phyloP scores from a whole-genome alignment of 371 early-diverging fungal species.

The Mucor mucedo region DNA sequence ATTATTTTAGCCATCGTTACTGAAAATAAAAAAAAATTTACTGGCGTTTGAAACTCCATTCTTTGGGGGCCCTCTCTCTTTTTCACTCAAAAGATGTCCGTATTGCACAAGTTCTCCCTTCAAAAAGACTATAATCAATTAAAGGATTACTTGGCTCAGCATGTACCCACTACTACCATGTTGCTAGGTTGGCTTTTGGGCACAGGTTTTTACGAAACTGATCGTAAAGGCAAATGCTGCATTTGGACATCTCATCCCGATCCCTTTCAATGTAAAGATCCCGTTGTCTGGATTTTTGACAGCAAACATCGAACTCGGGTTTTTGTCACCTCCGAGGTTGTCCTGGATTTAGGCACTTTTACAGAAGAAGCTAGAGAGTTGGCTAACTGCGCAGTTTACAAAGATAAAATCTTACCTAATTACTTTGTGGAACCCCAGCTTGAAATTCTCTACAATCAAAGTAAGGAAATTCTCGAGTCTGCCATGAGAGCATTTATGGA shows the following conservation, averaged over 20 bases:
- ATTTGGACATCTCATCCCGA: constrained; percentile 16
- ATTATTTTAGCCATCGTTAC: background rate
- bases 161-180: constrained; percentile 5
- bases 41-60: background rate
- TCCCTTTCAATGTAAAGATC: constrained; percentile 11
- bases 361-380: background rate
- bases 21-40: background rate
- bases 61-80: background rate
- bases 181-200: constrained; percentile 9
- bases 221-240: background rate
- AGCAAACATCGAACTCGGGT: constrained; percentile 9
- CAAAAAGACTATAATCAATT: background rate
- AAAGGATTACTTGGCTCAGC: background rate
- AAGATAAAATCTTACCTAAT: background rate
- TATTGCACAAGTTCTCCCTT: background rate
- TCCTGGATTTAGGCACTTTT: constrained; percentile 1
- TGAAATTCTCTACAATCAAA: background rate
- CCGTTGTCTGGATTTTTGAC: constrained; percentile 22
- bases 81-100: background rate
- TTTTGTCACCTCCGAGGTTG: constrained; percentile 10
- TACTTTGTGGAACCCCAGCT: constrained; percentile 4
- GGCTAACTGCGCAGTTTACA: background rate
- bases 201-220: background rate
- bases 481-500: background rate
- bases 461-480: background rate